These are phyloP conservation scores for Phlyctochytrium bullatum DNA, from an alignment of 192 early-diverging fungal species.

Conservation along the genomic window DNA sequence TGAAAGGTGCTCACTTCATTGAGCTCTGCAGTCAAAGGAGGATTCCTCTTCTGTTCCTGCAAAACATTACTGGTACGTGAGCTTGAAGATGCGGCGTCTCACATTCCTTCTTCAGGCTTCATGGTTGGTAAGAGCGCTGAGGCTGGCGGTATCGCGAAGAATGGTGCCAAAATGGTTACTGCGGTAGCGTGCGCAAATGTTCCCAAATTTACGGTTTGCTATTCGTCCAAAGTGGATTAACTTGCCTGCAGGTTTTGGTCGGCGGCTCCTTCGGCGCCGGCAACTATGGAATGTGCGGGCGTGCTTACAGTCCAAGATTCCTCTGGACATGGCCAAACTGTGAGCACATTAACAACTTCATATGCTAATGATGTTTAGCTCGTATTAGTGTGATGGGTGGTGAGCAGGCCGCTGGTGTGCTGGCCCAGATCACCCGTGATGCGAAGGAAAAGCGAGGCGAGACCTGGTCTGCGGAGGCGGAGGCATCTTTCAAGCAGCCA, in stretches of 20 bases:
- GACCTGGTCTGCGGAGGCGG: conserved; percentile 72
- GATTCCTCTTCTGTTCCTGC: conserved; percentile 89
- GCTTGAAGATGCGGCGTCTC: background rate
- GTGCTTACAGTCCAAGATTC: conserved; percentile 90
- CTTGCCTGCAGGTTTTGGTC: conserved; percentile 30
- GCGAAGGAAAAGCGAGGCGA: conserved; percentile 75
- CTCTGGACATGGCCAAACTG: conserved; percentile 93
- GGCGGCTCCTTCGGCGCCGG: conserved; percentile 62
- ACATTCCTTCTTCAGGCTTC: conserved; percentile 51
- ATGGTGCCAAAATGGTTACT: conserved; percentile 95
- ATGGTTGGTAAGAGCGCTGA: conserved; percentile 95
- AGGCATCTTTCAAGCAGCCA: conserved; percentile 78
- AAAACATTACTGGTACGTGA: conserved; percentile 81
- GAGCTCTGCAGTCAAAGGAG: conserved; percentile 84
- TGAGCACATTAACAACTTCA: conserved; percentile 29
- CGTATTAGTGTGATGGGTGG: conserved; percentile 98
- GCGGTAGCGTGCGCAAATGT: conserved; percentile 91
- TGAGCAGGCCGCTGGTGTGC: conserved; percentile 89
- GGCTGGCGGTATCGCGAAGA: conserved; percentile 95
- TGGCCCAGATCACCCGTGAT: conserved; percentile 82
- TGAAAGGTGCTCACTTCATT: conserved; percentile 96
- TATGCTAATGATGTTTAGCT: conserved; percentile 39
- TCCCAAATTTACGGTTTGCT: conserved; percentile 88
- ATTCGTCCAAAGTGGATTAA: conserved; percentile 45
- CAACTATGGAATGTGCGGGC: conserved; percentile 98